phyloP scores from a whole-genome alignment of 306 rosid genomes.

The Vigna radiata region DNA sequence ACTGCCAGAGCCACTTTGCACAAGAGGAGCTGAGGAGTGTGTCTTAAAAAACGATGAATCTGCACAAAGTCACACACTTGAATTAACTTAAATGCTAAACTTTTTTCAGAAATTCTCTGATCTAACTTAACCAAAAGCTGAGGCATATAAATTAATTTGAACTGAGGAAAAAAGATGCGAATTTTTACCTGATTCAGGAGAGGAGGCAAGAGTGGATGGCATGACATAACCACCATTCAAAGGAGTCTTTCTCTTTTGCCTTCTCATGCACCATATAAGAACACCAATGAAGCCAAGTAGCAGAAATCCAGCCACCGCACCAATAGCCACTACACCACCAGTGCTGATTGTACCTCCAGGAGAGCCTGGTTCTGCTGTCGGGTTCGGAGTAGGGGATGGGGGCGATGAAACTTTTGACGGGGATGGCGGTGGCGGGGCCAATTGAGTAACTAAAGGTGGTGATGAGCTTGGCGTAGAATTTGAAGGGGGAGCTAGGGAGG shows the following conservation, averaged over 20 bases:
- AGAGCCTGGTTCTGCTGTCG: conserved; percentile 48
- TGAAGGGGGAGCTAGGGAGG: conserved; percentile 53
- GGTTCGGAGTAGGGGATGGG: conserved; percentile 36
- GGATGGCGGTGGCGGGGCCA: conserved; percentile 55
- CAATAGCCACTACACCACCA: conserved; percentile 62
- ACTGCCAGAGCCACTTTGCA: conserved; percentile 64
- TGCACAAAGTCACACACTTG: conserved; percentile 51
- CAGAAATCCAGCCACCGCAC: conserved; percentile 55
- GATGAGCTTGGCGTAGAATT: conserved; percentile 55
- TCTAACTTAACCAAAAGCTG: no score
- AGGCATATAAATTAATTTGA: no score
- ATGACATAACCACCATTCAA: conserved; percentile 62
- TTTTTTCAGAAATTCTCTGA: no score
- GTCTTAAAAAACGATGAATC: conserved; percentile 75
- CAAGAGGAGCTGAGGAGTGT: conserved; percentile 72
- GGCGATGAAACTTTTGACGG: conserved; percentile 42
- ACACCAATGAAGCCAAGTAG: conserved; percentile 68
- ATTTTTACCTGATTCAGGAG: conserved; percentile 71
- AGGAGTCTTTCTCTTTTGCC: conserved; percentile 58
- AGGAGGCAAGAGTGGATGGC: conserved; percentile 63
- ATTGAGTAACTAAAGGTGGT: conserved; percentile 36
- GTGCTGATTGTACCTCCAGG: conserved; percentile 55
- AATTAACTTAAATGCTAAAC: conserved; percentile 26
- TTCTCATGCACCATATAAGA: conserved; percentile 69
- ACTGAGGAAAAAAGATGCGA: no score